Evolutionary conservation across 805 yeast species (phyloP), one percentile per base, ranked within the genome.

Genomic region (Lipomyces anomalus): DNA sequence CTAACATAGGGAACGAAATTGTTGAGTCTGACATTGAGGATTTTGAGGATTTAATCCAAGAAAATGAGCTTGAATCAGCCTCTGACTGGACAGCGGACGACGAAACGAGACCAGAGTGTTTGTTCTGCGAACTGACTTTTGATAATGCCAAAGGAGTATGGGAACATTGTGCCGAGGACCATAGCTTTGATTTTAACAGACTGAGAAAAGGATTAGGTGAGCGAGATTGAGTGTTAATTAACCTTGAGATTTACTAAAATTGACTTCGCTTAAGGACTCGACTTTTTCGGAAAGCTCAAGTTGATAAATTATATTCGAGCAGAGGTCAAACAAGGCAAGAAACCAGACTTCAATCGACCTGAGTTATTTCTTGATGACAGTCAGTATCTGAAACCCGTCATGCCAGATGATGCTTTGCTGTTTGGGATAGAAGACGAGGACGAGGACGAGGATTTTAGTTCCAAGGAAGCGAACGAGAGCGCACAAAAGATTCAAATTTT

Each of bases 251-350:
- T 38, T 18, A 34, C 35, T 20, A 32, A 5, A 6, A 13, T 32
- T 6, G 6, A 3, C 28, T 13, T 35, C n/a, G 6, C 22, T 28
- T 13, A 28, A 43, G 54, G 51, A 9, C 53, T 55, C 32, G 61
- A 60, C 21, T 55, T 53, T 36, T 58, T 47, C 40, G 59, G 55
- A n/a, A 53, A 58, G 44, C 43, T 58, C 36, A 58, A 57, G 39
- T 51, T 59, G 16, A 47, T 59, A 32, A 59, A 59, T 36, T 59
- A 60, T 42, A 43, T 59, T 21, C 55, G 63, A 28, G 40, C 43
- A 21, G 45, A 53, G 38, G 60, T 48, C 24, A 35, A 37, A 24
- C 33, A 34, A 18, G 50, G 44, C 11, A 38, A 40, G 4, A 30
- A 28, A n/a, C 50, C 54, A 6, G 45, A 51, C 13, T 39, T 51